Base-by-base conservation (phyloP, 73 alveolate genomes). In the Tetrahymena malaccensis region DNA sequence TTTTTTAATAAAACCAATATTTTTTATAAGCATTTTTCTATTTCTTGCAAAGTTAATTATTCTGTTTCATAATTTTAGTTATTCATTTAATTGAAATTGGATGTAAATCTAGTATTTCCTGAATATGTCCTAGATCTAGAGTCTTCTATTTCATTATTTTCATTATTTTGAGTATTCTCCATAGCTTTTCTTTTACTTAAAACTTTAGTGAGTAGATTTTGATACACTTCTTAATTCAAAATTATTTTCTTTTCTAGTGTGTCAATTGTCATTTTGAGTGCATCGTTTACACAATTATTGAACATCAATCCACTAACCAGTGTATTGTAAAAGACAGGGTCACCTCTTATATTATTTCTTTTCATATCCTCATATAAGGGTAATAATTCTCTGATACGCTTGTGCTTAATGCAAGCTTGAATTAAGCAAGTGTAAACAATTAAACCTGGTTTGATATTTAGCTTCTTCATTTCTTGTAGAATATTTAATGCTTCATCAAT, bases 401-500 rank as follows among this genome's bases (percentile, higher is more conserved):
- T 94, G 4, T 98, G 95, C 85, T 98, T 97, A 94, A 98, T 96
- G 96, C 99, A 98, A 22, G 99, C 97, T 95, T 98, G 96, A 94
- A 98, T 96, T 85, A 97, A 93, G 96, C 99, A 98, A 85, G 99
- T 98, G 97, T 97, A 98, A 94, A 98, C 99, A 31, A 98, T 97
- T 93, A 98, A 95, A 38, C 99, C 99, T 38, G 98, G 98, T 85
- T 93, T 97, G 34, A 97, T 96, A 37, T 96, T 96, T 33, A 96
- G 96, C 70, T 96, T 95, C 93, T 98, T 98, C 98, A 98, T 97
- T 95, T 98, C 99, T 93, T 98, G 97, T 37, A 98, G 96, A 44
- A 98, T 96, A 21, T 96, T 97, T 40, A 97, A 95, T 17, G 99
- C 98, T 96, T 96, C 96, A 16, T 96, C 96, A 43, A 97, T 96